phyloP scores from a whole-genome alignment of 352 stramenopile genomes.

The Pythium insidiosum region DNA sequence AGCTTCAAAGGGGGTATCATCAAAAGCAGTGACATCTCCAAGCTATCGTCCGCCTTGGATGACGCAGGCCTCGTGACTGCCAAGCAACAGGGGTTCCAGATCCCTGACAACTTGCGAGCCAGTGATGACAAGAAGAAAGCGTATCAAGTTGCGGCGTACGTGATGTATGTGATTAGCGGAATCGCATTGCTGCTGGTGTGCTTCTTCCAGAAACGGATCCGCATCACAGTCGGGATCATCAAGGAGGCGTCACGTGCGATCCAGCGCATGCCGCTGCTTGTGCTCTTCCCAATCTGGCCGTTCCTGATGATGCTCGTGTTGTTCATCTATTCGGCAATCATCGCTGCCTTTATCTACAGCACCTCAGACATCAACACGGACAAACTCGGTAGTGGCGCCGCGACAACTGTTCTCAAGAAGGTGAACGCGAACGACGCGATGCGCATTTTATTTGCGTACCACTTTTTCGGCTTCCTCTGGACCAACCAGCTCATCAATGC shows the following conservation, averaged over 20 bases:
- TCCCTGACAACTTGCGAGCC: conserved; percentile 45
- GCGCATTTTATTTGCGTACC: conserved; percentile 63
- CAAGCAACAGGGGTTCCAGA: conserved; percentile 25
- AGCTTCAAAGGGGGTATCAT: conserved; percentile 74
- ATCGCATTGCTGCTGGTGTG: conserved; percentile 70
- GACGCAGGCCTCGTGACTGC: conserved; percentile 29
- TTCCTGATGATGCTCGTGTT: conserved; percentile 53
- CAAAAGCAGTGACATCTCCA: conserved; percentile 27
- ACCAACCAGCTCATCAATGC: conserved; percentile 94
- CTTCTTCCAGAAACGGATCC: conserved; percentile 80
- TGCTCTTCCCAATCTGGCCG: conserved; percentile 60
- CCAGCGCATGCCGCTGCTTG: conserved; percentile 43
- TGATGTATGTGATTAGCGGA: conserved; percentile 48
- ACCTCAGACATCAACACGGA: conserved; percentile 33
- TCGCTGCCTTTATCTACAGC: conserved; percentile 69
- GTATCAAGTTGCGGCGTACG: conserved; percentile 53
- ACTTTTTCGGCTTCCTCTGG: conserved; percentile 96
- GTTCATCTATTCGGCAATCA: conserved; percentile 52
- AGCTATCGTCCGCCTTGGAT: conserved; percentile 28
- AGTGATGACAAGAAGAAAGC: conserved; percentile 52
- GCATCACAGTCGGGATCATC: conserved; percentile 65
- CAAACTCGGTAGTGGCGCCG: conserved; percentile 14
- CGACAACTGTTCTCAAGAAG: conserved; percentile 23
- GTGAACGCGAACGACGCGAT: conserved; percentile 50
- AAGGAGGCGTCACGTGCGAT: conserved; percentile 67